Base-by-base conservation (phyloP, 2,329 filamentous ascomycete species). In the Tolypocladium sp. region DNA sequence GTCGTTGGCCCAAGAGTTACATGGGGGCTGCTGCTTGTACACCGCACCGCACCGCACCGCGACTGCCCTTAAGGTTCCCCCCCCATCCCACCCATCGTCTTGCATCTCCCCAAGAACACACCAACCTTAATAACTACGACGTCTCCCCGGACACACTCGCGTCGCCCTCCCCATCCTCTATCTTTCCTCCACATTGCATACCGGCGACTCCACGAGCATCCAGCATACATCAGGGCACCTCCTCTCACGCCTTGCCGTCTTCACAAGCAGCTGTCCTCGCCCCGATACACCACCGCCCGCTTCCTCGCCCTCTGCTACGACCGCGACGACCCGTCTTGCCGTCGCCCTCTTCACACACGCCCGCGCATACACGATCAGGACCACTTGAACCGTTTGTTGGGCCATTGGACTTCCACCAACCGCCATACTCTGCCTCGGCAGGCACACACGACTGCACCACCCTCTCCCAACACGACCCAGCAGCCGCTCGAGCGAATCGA, bases 401-500 rank as follows among this genome's bases (percentile, higher is more conserved):
- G 30, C 49, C 33, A 52, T 52, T 52, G 30, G 20, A n/a, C 17
- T 35, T 6, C 2, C 17, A 7, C 49, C 8, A 6, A 52, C 35
- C 49, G 17, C 17, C 20, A n/a, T 6, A 20, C 27, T 52, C 49
- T 52, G 49, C 49, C 30, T 33, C 27, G 46, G 46, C 30, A 35
- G 49, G 20, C 49, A n/a, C 49, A 10, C 49, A 7, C 49, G 30
- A 52, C 49, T 17, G 9, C 49, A 22, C 30, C 25, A 20, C 9
- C 15, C 46, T 33, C 46, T 15, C 15, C 25, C 58, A 22, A 10
- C 35, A 9, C 42, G 25, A 22, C 60, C 46, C 62, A 61, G 64
- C 63, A 56, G 66, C 65, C 68, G 71, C 73, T 75, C 71, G 71
- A 71, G 41, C 63, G 58, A 57, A 56, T 70, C 71, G 75, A 76